phyloP scores from a whole-genome alignment of 2,329 filamentous ascomycete genomes.

The Botryotinia calthae region DNA sequence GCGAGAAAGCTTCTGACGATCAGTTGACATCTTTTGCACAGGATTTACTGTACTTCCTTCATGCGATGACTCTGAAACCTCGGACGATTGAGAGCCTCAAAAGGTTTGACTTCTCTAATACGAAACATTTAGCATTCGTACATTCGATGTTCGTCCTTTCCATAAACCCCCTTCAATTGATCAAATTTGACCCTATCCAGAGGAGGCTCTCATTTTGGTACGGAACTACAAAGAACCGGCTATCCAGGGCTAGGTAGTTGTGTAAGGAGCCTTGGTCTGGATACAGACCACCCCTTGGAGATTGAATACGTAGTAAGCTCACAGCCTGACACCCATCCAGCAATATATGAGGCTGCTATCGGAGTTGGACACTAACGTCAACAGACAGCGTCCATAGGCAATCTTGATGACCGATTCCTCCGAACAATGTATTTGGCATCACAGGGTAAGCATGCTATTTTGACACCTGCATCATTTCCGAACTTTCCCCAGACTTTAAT shows the following conservation, averaged over 20 bases:
- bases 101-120: constrained; percentile 79
- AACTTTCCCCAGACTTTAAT: constrained; percentile 20
- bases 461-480: constrained; percentile 14
- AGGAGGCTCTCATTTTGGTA: constrained; percentile 54
- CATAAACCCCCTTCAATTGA: neutral
- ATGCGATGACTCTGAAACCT: constrained; percentile 50
- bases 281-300: constrained; percentile 53
- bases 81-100: constrained; percentile 65
- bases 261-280: constrained; percentile 62
- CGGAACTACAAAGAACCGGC: constrained; percentile 56
- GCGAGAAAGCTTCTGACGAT: constrained; percentile 28
- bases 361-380: neutral
- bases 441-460: constrained; percentile 44
- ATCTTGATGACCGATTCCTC: constrained; percentile 67
- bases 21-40: constrained; percentile 58
- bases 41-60: constrained; percentile 52
- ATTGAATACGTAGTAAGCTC: constrained; percentile 68
- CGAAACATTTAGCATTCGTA: constrained; percentile 71
- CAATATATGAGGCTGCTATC: neutral
- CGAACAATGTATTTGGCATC: constrained; percentile 56
- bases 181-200: constrained; percentile 40
- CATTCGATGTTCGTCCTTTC: constrained; percentile 69
- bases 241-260: constrained; percentile 70
- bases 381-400: constrained; percentile 78
- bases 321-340: neutral